Evolutionary conservation across 345 rosid genomes (phyloP).

Genomic region (Erysimum cheiranthoides): DNA sequence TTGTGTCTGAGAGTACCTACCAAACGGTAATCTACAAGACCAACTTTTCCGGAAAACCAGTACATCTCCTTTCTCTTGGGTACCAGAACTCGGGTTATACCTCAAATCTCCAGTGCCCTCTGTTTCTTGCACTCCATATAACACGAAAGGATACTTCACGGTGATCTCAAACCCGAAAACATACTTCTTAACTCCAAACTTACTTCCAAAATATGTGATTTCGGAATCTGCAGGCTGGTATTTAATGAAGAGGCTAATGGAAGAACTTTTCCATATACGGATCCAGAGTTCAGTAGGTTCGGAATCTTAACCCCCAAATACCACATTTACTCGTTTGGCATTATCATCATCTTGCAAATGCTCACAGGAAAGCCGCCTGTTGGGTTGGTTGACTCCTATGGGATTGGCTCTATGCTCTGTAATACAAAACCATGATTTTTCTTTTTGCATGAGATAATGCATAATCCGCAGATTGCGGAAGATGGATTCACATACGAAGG

Average conservation of each 20-base stretch:
- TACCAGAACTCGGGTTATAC: constrained; percentile 57
- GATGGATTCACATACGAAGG: constrained; percentile 82
- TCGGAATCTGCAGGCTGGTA: constrained; percentile 67
- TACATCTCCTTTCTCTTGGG: constrained; percentile 61
- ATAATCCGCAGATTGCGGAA: constrained; percentile 77
- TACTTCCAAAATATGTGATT: constrained; percentile 74
- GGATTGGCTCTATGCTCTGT: neutral
- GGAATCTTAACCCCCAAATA: constrained; percentile 68
- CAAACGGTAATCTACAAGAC: constrained; percentile 72
- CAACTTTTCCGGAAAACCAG: constrained; percentile 58
- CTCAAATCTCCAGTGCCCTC: constrained; percentile 73
- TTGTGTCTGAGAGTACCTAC: constrained; percentile 71
- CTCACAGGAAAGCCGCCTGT: constrained; percentile 65
- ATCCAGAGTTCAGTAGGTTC: constrained; percentile 65
- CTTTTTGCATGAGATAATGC: constrained; percentile 73
- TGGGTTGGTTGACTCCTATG: constrained; percentile 52
- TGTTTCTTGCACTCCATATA: constrained; percentile 77
- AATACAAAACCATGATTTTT: neutral
- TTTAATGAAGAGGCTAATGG: constrained; percentile 55
- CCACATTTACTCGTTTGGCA: constrained; percentile 66
- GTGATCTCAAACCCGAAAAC: constrained; percentile 75
- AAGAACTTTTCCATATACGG: constrained; percentile 62
- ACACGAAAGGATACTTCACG: constrained; percentile 76
- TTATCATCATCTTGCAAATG: constrained; percentile 68
- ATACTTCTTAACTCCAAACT: constrained; percentile 69